Evolutionary conservation across 805 yeast genomes (phyloP).

Genomic region (Pichia membranifaciens): DNA sequence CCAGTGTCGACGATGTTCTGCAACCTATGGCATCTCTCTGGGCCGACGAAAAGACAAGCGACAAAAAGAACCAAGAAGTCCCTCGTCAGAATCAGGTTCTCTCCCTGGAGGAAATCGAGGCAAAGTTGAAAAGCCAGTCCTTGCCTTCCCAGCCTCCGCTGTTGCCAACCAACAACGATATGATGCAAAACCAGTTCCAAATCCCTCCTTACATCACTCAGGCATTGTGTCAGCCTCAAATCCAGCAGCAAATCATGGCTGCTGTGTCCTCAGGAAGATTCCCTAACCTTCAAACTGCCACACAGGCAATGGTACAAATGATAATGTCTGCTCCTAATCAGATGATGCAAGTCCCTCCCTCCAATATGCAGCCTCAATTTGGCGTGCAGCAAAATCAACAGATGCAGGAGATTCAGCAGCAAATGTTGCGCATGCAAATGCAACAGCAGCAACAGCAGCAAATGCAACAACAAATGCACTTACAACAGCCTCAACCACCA

Average conservation of each 20-base stretch:
- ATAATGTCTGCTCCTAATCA: slow-evolving; percentile 23
- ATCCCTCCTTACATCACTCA: slow-evolving; percentile 22
- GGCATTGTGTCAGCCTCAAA: slow-evolving; percentile 21
- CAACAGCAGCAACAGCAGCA: slow-evolving; percentile 18
- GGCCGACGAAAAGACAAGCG: slow-evolving; percentile 35
- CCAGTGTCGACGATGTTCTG: slow-evolving; percentile 37
- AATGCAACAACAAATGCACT: slow-evolving; percentile 20
- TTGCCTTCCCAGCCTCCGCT: slow-evolving; percentile 20
- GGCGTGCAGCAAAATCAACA: slow-evolving; percentile 13
- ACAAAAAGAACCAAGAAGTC: slow-evolving; percentile 13
- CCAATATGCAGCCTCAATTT: background rate
- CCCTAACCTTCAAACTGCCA: slow-evolving; percentile 28
- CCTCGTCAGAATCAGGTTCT: slow-evolving; percentile 39
- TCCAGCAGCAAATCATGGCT: slow-evolving; percentile 26
- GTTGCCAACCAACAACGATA: slow-evolving; percentile 16
- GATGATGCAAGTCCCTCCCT: slow-evolving; percentile 8
- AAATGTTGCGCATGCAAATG: slow-evolving; percentile 15
- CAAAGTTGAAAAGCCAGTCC: slow-evolving; percentile 51
- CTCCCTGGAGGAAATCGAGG: slow-evolving; percentile 81
- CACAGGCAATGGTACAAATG: slow-evolving; percentile 30
- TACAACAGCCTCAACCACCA: slow-evolving; percentile 8
- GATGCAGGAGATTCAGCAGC: slow-evolving; percentile 17
- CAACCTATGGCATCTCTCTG: slow-evolving; percentile 72
- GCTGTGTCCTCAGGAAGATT: slow-evolving; percentile 31
- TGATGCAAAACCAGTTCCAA: slow-evolving; percentile 19